Percentiles rank a stretch among this genome's conserved stretches.
Conservation (phyloP, 2,329 filamentous ascomycete species). For the Didymosphaeria variabile region DNA sequence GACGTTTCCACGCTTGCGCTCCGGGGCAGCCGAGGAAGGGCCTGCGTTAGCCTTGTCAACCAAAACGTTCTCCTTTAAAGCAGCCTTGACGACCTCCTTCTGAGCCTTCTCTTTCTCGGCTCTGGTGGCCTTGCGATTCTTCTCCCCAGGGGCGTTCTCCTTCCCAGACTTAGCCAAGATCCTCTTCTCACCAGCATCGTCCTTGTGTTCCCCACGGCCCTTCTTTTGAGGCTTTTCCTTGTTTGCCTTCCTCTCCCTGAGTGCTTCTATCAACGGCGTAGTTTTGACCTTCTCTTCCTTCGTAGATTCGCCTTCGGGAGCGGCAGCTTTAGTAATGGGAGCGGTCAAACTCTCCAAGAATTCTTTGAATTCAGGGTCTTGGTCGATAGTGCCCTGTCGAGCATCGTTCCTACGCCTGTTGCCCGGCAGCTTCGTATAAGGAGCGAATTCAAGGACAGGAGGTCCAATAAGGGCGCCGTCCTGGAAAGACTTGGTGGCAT, state of each 20-base stretch:
- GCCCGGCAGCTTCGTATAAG: conserved; percentile 83
- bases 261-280: conserved; percentile 88
- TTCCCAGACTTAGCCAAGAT: conserved; percentile 44
- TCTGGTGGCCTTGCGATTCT: conserved; percentile 48
- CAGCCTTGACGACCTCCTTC: conserved; percentile 68
- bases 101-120: conserved; percentile 70
- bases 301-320: conserved; percentile 62
- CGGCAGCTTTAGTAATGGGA: conserved; percentile 64
- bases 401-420: conserved; percentile 79
- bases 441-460: conserved; percentile 81
- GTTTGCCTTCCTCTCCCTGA: conserved; percentile 91
- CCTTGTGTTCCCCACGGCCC: conserved; percentile 68
- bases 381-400: conserved; percentile 93
- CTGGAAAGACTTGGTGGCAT: conserved; percentile 79
- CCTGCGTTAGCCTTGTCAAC: conserved; percentile 51
- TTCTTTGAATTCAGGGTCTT: conserved; percentile 93
- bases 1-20: conserved; percentile 63
- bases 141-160: conserved; percentile 48
- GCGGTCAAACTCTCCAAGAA: conserved; percentile 91
- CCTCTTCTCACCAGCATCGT: conserved; percentile 61
- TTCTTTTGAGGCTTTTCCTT: conserved; percentile 67
- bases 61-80: conserved; percentile 36
- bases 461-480: conserved; percentile 79
- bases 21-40: conserved; percentile 48
- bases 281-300: conserved; percentile 74